Percentiles rank a stretch among this genome's conserved stretches.
Conservation (phyloP, 176 grass and related monocot genomes). For the Rhynchospora pubera region DNA sequence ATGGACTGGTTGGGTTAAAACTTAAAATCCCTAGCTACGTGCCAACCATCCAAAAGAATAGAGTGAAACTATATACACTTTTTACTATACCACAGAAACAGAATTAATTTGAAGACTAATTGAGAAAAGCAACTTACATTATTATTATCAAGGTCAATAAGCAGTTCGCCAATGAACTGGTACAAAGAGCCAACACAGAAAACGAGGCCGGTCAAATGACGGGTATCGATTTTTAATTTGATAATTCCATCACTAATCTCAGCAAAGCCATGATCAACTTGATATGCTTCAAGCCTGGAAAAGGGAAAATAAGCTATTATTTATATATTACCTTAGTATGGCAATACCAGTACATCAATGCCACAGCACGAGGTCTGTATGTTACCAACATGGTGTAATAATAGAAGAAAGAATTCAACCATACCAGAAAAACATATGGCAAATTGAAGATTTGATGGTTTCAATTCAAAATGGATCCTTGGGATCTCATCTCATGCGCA, state of each 20-base stretch:
- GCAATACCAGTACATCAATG: background rate
- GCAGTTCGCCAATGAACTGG: conserved; percentile 83
- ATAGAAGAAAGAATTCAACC: background rate
- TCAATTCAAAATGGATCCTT: no score
- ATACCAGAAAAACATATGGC: background rate
- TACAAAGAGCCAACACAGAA: conserved; percentile 40
- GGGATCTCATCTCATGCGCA: no score
- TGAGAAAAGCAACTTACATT: conserved; percentile 18
- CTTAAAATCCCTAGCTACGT: no score
- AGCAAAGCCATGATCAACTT: conserved; percentile 37
- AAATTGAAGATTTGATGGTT: no score
- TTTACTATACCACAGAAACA: background rate
- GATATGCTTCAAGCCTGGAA: conserved; percentile 58
- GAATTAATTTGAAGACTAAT: background rate
- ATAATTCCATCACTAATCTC: conserved; percentile 37
- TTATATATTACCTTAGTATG: background rate
- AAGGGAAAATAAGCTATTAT: background rate
- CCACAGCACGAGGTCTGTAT: background rate
- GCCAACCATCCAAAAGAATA: no score
- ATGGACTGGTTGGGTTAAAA: background rate
- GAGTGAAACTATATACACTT: background rate
- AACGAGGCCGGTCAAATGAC: conserved; percentile 38
- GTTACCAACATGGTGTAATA: background rate
- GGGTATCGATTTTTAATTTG: conserved; percentile 46
- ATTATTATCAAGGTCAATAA: conserved; percentile 24